Evolutionary conservation across 2,329 filamentous ascomycete genomes (phyloP).

Genomic region (Pseudogymnoascus sp.): DNA sequence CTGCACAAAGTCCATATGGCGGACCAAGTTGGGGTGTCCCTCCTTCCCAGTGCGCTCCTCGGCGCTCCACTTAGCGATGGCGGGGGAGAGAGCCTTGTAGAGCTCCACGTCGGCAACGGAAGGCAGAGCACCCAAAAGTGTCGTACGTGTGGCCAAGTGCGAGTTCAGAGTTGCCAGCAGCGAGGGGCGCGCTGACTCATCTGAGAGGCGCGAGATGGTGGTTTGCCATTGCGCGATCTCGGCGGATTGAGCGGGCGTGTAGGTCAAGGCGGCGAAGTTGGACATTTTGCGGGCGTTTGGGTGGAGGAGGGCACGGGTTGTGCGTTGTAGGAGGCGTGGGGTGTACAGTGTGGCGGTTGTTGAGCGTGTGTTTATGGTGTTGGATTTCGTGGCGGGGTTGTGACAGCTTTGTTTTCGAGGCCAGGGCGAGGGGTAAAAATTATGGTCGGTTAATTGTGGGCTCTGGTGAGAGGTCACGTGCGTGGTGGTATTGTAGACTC

Average conservation of each 20-base stretch:
- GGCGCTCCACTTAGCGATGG: conserved; percentile 69
- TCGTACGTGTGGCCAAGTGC: conserved; percentile 82
- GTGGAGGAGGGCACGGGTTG: conserved; percentile 27
- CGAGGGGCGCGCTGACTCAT: conserved; percentile 50
- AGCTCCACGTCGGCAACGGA: conserved; percentile 79
- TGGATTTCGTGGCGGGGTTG: background rate
- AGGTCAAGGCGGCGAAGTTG: conserved; percentile 58
- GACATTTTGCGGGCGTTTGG: conserved; percentile 53
- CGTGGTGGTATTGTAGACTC: background rate
- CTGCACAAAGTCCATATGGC: conserved; percentile 90
- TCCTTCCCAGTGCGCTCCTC: conserved; percentile 86
- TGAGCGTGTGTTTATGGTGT: background rate
- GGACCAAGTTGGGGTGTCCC: conserved; percentile 84
- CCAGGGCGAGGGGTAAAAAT: conserved; percentile 4
- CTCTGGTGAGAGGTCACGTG: background rate
- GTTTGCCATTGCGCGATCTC: conserved; percentile 87
- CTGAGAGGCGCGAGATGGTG: conserved; percentile 62
- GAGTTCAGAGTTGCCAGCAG: conserved; percentile 75
- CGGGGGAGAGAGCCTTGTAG: conserved; percentile 68
- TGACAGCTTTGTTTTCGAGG: conserved; percentile 6
- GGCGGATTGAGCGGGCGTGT: conserved; percentile 70
- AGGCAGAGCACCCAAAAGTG: conserved; percentile 80
- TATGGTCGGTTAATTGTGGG: conserved; percentile 3
- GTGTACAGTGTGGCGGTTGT: conserved; percentile 26
- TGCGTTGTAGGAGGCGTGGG: conserved; percentile 22